Percentiles rank a stretch among this genome's conserved stretches.
Conservation (phyloP, 169 alveolate species). For the Eimeria tenella region DNA sequence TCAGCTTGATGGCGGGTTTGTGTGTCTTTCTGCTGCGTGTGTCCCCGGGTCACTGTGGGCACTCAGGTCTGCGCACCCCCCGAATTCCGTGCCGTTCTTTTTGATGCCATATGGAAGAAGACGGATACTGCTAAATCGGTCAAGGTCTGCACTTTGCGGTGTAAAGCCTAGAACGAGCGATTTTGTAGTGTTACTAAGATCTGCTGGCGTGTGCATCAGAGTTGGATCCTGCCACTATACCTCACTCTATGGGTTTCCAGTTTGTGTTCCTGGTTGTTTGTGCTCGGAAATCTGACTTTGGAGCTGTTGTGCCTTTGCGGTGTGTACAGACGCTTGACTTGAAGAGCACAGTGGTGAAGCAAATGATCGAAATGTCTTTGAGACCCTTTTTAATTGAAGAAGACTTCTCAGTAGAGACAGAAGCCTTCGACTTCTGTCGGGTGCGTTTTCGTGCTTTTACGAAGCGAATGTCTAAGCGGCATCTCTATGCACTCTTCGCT, state of each 20-base stretch:
- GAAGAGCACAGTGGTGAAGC: conserved; percentile 15
- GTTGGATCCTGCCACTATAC: no score
- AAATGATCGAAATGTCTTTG: conserved; percentile 66
- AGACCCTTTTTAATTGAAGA: conserved; percentile 56
- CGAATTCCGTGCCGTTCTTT: conserved; percentile 37
- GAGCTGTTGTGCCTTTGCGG: not conserved
- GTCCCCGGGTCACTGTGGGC: not conserved
- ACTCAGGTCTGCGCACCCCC: conserved; percentile 68
- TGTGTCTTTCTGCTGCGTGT: not conserved
- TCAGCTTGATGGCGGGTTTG: not conserved
- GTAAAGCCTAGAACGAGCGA: not conserved
- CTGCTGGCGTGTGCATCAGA: not conserved
- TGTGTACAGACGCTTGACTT: conserved; percentile 69
- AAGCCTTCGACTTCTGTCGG: conserved; percentile 41
- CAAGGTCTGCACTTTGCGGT: conserved; percentile 22
- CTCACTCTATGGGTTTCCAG: not conserved
- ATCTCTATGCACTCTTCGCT: not conserved
- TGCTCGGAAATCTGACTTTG: no score
- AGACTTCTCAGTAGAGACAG: not conserved
- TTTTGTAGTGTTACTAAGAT: not conserved
- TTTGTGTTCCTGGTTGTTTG: not conserved
- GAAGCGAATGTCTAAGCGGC: not conserved
- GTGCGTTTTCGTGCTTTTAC: conserved; percentile 1
- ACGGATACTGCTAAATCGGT: conserved; percentile 4
- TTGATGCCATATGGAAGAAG: conserved; percentile 42